Conservation (phyloP, 495 filamentous ascomycete genomes). For the Sordaria brevicollis region DNA sequence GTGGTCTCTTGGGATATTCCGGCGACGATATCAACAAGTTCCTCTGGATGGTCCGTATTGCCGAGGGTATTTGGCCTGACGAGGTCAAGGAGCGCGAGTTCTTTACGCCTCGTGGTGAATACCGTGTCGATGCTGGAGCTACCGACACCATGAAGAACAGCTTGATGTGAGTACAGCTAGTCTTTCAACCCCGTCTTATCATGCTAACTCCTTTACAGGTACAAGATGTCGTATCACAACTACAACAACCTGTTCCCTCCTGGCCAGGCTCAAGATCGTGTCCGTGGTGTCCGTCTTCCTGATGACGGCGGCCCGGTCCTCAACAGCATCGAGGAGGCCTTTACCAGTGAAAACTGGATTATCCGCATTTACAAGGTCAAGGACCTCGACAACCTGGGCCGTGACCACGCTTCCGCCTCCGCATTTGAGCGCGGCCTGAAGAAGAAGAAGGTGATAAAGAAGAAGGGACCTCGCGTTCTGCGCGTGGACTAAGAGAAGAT, state of each 20-base stretch:
- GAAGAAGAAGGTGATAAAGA: conserved; percentile 79
- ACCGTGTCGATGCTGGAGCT: conserved; percentile 84
- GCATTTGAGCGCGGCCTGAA: conserved; percentile 90
- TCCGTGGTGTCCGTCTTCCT: conserved; percentile 73
- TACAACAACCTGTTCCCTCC: conserved; percentile 84
- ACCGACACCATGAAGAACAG: conserved; percentile 99
- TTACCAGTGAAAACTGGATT: conserved; percentile 99
- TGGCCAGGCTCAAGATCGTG: conserved; percentile 85
- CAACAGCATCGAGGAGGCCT: conserved; percentile 88
- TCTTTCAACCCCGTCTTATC: background rate
- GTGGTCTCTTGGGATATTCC: conserved; percentile 93
- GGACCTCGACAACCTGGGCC: conserved; percentile 89
- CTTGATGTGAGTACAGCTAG: conserved; percentile 69
- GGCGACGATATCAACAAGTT: conserved; percentile 99
- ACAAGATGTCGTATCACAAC: conserved; percentile 99
- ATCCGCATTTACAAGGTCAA: conserved; percentile 99
- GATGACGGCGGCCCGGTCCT: conserved; percentile 69
- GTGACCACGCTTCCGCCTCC: conserved; percentile 73
- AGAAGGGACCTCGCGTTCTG: conserved; percentile 68
- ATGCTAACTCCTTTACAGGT: conserved; percentile 52
- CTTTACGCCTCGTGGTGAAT: conserved; percentile 93
- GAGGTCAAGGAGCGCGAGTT: conserved; percentile 96
- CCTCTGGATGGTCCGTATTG: conserved; percentile 99
- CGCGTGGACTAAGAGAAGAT: conserved; percentile 58
- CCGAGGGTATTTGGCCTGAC: conserved; percentile 98